These are phyloP conservation scores for Silene coronaria DNA, from an alignment of 179 eudicot genomes.

Conservation along the genomic window DNA sequence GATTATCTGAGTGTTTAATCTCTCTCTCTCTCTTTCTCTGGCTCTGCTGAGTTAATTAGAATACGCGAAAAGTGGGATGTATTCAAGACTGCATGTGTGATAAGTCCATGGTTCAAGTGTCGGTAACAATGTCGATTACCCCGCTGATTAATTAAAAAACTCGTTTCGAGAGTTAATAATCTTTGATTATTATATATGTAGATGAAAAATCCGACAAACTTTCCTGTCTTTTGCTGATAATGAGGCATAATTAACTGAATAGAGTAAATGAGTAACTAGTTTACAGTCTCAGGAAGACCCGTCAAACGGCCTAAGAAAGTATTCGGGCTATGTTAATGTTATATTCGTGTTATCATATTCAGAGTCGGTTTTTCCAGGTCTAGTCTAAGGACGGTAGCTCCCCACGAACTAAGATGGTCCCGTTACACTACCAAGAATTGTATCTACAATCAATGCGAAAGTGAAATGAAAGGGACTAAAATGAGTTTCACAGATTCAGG, in stretches of 20 bases:
- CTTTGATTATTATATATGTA: too few relatives aligned
- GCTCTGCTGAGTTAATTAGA: neutral
- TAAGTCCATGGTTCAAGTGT: slow-evolving; percentile 15
- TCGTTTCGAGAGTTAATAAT: neutral
- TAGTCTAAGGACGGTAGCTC: too few relatives aligned
- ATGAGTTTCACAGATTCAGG: neutral
- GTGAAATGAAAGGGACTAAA: neutral
- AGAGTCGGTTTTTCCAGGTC: too few relatives aligned
- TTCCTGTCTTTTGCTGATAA: neutral
- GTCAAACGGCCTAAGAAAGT: too few relatives aligned
- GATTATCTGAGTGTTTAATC: neutral
- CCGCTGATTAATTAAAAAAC: neutral
- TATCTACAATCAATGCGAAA: neutral
- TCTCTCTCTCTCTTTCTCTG: neutral
- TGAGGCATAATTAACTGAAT: neutral
- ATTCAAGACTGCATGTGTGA: slow-evolving; percentile 15
- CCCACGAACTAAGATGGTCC: neutral
- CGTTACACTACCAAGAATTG: neutral
- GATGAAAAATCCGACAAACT: neutral
- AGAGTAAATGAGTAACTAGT: too few relatives aligned
- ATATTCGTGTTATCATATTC: too few relatives aligned
- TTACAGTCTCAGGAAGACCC: too few relatives aligned
- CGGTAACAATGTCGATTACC: neutral
- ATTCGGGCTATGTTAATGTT: too few relatives aligned
- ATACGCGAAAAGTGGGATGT: slow-evolving; percentile 17